Base-by-base conservation (phyloP, 257 asterid species). In the Salvia rosmarinus region DNA sequence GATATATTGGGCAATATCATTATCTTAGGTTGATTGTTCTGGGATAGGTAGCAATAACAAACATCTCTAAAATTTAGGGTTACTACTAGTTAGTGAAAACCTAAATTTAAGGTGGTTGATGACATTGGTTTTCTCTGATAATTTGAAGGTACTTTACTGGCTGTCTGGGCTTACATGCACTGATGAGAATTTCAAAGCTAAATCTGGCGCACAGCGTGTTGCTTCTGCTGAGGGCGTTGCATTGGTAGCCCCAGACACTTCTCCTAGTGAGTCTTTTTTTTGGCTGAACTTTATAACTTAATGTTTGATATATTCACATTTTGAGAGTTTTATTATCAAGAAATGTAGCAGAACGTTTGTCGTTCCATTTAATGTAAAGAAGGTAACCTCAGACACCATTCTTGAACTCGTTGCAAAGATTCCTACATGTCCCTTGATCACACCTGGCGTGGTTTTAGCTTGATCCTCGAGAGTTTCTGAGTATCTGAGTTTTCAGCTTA, bases 131-230 rank as follows among this genome's bases (percentile, higher is more conserved):
- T 70, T 30, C 4, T 65, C 68, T 44, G 6, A 34, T 57, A 25
- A 50, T 67, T 49, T 1, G 1, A 40, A 86, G 99, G 95, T 91
- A 49, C 96, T 95, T 50, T 95, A 95, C 88, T 95, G 96, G 95
- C 97, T 91, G 67, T 91, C 99, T 42, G 99, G 99, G 52, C 92
- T 95, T 68, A 54, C 99, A 13, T 95, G 99, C 87, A 84, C 89
- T 1, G 99, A 95, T 73, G 98, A 95, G 88, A 95, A 95, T 80
- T 95, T 91, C 55, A 91, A 89, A 14, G 32, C 43, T 52, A 95
- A 95, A 78, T 91, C 99, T 37, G 99, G 99, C 67, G 99, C 98
- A 49, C 99, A 95, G 80, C 96, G 99, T 65, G 89, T 70, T 71
- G 99, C 98, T 76, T 87, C 98, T 3, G 77, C 73, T 65, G 94